A percentile compares a stretch with the other conserved stretches of the same genome.
phyloP scores from a whole-genome alignment of 768 basidiomycete genomes.

The Termitomyces sp. region DNA sequence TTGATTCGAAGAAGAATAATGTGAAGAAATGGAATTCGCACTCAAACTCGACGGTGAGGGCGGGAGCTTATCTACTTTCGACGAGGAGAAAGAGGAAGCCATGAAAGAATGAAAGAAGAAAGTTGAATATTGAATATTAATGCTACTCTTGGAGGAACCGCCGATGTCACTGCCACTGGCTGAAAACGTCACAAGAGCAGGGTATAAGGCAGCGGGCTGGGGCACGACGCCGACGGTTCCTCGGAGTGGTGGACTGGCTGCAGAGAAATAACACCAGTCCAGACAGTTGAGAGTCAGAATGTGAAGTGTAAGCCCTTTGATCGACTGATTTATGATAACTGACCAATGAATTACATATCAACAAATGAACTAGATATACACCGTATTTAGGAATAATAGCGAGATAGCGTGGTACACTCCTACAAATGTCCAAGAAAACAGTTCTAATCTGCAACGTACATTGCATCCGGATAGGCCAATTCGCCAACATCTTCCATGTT shows the following conservation, averaged over 20 bases:
- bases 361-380: neutral
- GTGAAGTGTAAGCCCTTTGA: slow-evolving; percentile 8
- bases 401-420: neutral
- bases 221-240: slow-evolving; percentile 48
- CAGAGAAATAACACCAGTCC: slow-evolving; percentile 13
- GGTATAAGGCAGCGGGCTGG: slow-evolving; percentile 38
- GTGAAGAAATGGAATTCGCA: slow-evolving; percentile 42
- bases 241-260: slow-evolving; percentile 20
- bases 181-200: slow-evolving; percentile 28
- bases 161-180: slow-evolving; percentile 41
- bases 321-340: slow-evolving; percentile 7
- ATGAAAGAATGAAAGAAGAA: slow-evolving; percentile 22
- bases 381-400: neutral
- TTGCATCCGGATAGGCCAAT: slow-evolving; percentile 11
- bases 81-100: slow-evolving; percentile 26
- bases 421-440: neutral
- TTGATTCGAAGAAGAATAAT: slow-evolving; percentile 45
- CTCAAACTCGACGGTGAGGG: slow-evolving; percentile 33
- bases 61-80: slow-evolving; percentile 28
- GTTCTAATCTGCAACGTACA: slow-evolving; percentile 15
- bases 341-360: neutral
- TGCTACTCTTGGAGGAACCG: slow-evolving; percentile 41
- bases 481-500: slow-evolving; percentile 12
- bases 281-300: slow-evolving; percentile 10
- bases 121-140: slow-evolving; percentile 13